phyloP scores from a whole-genome alignment of 371 early-diverging fungal genomes.

The Nosema muscidifuracis region DNA sequence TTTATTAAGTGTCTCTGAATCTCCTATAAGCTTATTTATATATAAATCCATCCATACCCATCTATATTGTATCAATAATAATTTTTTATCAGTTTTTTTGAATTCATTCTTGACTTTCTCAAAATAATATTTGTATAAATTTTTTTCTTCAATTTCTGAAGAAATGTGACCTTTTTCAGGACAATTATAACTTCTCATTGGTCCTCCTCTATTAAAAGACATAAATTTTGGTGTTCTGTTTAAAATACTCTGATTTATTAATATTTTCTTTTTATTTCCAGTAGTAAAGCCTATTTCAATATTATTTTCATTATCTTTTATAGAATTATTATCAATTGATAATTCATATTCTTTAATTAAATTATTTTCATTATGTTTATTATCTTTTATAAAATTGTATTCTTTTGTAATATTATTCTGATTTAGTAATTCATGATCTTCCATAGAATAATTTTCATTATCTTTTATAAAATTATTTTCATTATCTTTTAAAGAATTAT shows the following conservation, averaged over 20 bases:
- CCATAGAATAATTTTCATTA: no score
- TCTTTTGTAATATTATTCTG: no score
- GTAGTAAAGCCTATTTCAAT: conserved; percentile 45
- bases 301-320: no score
- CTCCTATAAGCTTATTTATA: neutral
- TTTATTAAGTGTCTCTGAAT: neutral
- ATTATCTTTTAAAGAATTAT: no score
- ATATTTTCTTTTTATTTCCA: conserved; percentile 44
- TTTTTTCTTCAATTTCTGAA: neutral
- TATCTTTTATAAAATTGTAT: no score
- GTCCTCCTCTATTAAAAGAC: neutral
- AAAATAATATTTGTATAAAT: conserved; percentile 20
- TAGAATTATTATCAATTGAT: no score
- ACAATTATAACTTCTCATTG: conserved; percentile 7
- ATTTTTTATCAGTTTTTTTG: conserved; percentile 23
- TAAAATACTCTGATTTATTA: conserved; percentile 17
- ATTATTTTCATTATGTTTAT: no score
- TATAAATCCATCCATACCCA: conserved; percentile 55
- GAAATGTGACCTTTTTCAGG: conserved; percentile 37
- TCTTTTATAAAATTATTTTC: no score
- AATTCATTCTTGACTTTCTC: conserved; percentile 28
- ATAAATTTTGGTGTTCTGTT: conserved; percentile 6
- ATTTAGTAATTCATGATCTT: no score
- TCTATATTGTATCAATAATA: conserved; percentile 50
- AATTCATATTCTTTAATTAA: no score